phyloP scores from a whole-genome alignment of 495 filamentous ascomycete genomes.

The Neurospora terricola region DNA sequence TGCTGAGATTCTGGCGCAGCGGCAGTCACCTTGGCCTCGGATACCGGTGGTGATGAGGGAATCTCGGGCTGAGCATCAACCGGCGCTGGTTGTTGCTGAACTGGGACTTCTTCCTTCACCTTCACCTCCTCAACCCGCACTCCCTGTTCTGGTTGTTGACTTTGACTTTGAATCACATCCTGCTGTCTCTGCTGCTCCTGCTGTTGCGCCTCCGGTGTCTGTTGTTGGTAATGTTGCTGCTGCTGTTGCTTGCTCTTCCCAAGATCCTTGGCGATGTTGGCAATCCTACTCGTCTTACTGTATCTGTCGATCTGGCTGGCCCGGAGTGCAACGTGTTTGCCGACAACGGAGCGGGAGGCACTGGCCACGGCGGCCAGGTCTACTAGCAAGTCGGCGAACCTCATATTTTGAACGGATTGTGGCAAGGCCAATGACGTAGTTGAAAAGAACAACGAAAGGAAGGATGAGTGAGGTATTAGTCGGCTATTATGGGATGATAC shows the following conservation, averaged over 20 bases:
- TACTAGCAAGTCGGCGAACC: constrained; percentile 48
- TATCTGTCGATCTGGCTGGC: constrained; percentile 70
- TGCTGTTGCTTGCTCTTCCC: not conserved
- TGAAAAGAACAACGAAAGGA: not conserved
- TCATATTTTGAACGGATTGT: constrained; percentile 20
- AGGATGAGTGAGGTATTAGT: not conserved
- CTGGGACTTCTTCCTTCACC: not conserved
- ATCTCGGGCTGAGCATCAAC: not conserved
- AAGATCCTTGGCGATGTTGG: constrained; percentile 43
- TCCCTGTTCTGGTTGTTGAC: not conserved
- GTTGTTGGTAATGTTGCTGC: not conserved
- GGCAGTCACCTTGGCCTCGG: not conserved
- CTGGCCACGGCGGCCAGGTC: constrained; percentile 71
- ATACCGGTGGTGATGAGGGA: constrained; percentile 7
- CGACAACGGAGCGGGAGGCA: constrained; percentile 66
- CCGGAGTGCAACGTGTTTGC: constrained; percentile 71
- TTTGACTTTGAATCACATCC: not conserved
- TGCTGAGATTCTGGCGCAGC: not conserved
- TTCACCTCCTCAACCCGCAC: not conserved
- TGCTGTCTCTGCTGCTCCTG: not conserved
- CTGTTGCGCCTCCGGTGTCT: not conserved
- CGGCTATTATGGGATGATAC: not conserved
- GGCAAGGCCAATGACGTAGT: not conserved
- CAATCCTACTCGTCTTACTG: constrained; percentile 64
- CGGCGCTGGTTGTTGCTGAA: not conserved